A percentile compares a stretch with the other conserved stretches of the same genome.
Evolutionary conservation across 805 yeast species (phyloP).

Genomic region (Candida krabiensis): DNA sequence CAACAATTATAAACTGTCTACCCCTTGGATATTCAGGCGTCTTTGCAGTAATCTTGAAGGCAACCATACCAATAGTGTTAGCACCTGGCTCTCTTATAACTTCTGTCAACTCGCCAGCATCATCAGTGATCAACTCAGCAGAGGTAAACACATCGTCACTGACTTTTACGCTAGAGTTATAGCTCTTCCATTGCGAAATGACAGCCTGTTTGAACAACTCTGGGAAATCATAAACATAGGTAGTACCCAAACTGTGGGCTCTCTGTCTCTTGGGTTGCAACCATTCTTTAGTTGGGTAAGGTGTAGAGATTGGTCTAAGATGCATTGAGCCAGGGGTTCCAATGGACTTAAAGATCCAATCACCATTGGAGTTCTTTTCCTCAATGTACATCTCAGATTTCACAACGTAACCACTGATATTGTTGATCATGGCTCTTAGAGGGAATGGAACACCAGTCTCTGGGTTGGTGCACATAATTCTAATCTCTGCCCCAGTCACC

Average conservation of each 20-base stretch:
- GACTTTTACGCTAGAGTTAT: conserved; percentile 51
- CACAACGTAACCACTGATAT: conserved; percentile 96
- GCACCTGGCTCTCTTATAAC: conserved; percentile 96
- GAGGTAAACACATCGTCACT: conserved; percentile 79
- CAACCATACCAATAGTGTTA: conserved; percentile 96
- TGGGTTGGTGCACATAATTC: conserved; percentile 93
- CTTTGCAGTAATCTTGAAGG: conserved; percentile 84
- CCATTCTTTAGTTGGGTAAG: conserved; percentile 97
- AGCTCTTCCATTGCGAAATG: conserved; percentile 77
- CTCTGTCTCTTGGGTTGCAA: conserved; percentile 97
- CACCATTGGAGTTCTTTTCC: conserved; percentile 87
- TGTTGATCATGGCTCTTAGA: conserved; percentile 92
- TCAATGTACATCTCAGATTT: conserved; percentile 94
- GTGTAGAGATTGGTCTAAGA: conserved; percentile 90
- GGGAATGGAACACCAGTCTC: conserved; percentile 89
- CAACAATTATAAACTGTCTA: conserved; percentile 88
- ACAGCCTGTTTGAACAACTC: conserved; percentile 95
- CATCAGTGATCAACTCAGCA: conserved; percentile 83
- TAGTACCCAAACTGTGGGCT: conserved; percentile 98
- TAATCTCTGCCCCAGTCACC: conserved; percentile 95
- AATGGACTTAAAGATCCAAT: conserved; percentile 95
- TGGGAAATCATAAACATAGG: conserved; percentile 98
- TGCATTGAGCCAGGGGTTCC: conserved; percentile 98
- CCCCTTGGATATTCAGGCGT: conserved; percentile 98
- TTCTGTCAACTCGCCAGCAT: conserved; percentile 77